These are phyloP conservation scores for Dictyostelium brefeldianum DNA, from an alignment of 78 protist genomes.

Conservation along the genomic window DNA sequence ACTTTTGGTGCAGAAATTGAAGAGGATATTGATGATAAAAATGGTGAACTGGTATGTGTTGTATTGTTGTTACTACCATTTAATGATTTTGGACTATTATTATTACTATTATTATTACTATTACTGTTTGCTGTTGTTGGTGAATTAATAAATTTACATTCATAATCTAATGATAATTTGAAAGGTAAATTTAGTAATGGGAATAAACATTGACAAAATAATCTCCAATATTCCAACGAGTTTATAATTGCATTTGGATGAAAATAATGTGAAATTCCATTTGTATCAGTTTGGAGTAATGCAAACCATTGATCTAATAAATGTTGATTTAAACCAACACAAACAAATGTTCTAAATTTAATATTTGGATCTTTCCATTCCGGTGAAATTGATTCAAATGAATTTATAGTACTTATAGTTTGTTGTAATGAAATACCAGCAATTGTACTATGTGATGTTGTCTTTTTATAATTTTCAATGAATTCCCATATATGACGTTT, in stretches of 20 bases:
- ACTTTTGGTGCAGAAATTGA: not conserved
- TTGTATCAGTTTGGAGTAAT: conserved; percentile 11
- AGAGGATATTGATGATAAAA: not conserved
- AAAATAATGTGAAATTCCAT: conserved; percentile 15
- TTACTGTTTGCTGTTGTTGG: too few species aligned
- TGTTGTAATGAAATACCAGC: conserved; percentile 8
- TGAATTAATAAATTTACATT: conserved; percentile 28
- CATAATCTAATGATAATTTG: conserved; percentile 65
- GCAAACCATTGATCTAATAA: conserved; percentile 65
- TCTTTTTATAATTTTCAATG: conserved; percentile 32
- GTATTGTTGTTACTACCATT: not conserved
- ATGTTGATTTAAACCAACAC: conserved; percentile 44
- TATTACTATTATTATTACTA: not conserved
- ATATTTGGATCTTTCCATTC: conserved; percentile 67
- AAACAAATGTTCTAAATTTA: conserved; percentile 54
- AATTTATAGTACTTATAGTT: conserved; percentile 14
- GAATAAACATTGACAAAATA: conserved; percentile 46
- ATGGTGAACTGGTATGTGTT: not conserved
- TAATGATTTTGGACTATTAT: not conserved
- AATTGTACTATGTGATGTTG: conserved; percentile 28
- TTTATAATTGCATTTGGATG: conserved; percentile 37
- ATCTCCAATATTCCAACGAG: conserved; percentile 25
- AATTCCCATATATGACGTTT: conserved; percentile 63
- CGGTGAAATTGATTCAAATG: conserved; percentile 31
- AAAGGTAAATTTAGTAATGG: conserved; percentile 42